Conservation (phyloP, 1,284 basidiomycete genomes). For the Lentinula novae-zelandiae region DNA sequence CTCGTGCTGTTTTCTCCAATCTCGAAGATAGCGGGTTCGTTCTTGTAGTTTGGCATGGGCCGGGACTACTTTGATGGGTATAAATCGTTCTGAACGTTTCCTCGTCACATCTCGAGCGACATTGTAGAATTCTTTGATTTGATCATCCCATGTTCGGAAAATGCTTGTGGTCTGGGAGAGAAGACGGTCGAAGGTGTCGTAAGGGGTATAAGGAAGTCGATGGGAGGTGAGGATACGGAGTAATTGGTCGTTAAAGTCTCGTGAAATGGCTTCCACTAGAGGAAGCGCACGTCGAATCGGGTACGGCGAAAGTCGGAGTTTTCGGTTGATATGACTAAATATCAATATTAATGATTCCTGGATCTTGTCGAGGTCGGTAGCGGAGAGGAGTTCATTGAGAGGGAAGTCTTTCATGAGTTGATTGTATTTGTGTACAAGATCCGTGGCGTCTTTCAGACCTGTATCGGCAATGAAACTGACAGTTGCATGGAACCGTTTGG, state of each 20-base stretch:
- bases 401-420: conserved; percentile 99
- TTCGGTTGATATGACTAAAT: conserved; percentile 94
- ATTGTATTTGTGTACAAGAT: conserved; percentile 95
- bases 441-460: conserved; percentile 89
- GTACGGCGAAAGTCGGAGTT: conserved; percentile 93
- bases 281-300: conserved; percentile 94
- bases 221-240: conserved; percentile 88
- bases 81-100: conserved; percentile 91
- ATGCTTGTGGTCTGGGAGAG: conserved; percentile 77
- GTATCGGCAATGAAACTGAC: conserved; percentile 99
- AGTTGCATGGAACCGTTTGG: conserved; percentile 96
- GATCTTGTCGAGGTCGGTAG: conserved; percentile 94
- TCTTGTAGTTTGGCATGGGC: conserved; percentile 93
- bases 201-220: conserved; percentile 90
- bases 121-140: conserved; percentile 97
- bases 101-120: conserved; percentile 94
- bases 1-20: conserved; percentile 97
- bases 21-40: conserved; percentile 81
- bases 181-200: conserved; percentile 88
- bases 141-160: conserved; percentile 95
- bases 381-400: conserved; percentile 91
- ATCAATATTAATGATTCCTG: conserved; percentile 86
- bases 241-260: conserved; percentile 94
- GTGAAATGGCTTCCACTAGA: conserved; percentile 96
- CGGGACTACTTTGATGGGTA: conserved; percentile 93